Base-by-base conservation (phyloP, 2,329 filamentous ascomycete species). In the Achaetomium macrosporum region DNA sequence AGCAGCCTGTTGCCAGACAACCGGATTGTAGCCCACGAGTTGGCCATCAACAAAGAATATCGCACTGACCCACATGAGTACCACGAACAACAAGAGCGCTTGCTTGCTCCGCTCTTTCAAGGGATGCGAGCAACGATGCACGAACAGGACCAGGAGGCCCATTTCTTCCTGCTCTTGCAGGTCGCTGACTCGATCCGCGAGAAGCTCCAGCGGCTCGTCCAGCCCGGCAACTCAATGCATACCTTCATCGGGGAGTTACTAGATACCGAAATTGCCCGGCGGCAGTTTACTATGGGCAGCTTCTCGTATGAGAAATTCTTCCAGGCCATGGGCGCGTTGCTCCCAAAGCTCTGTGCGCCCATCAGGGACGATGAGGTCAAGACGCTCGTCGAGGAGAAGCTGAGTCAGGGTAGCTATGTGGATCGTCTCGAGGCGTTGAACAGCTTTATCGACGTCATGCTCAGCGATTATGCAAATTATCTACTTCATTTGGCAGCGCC, bases 271-370 rank as follows among this genome's bases (percentile, higher is more conserved):
- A 76, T 87, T 57, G 84, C 90, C 29, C 76, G 78, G 56, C 79
- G 77, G 39, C 85, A 91, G 59, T 88, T 88, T 62, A 73, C 74
- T 10, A 76, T 83, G 50, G 87, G 88, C 13, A 82, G 81, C 46
- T 92, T 92, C 66, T 91, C 88, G 0, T 91, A 91, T 59, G 84
- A 87, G 59, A 85, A 83, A 54, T 91, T 92, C 69, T 92, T 92
- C 65, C 73, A 76, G 2, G 87, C 88, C 57, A 88, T 92, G 77
- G 83, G 82, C 1, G 79, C 81, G 2, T 77, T 93, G 43, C 73
- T 93, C 45, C 88, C 88, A 6, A 88, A 88, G 65, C 79, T 93
- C 13, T 92, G 88, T 62, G 88, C 88, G 0, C 88, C 88, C 0
- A 84, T 88, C 64, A 78, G 88, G n/a, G 88, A 93, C 63, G 81